Base-by-base conservation (phyloP, 768 basidiomycete genomes). In the Podaxis carcinomalis region DNA sequence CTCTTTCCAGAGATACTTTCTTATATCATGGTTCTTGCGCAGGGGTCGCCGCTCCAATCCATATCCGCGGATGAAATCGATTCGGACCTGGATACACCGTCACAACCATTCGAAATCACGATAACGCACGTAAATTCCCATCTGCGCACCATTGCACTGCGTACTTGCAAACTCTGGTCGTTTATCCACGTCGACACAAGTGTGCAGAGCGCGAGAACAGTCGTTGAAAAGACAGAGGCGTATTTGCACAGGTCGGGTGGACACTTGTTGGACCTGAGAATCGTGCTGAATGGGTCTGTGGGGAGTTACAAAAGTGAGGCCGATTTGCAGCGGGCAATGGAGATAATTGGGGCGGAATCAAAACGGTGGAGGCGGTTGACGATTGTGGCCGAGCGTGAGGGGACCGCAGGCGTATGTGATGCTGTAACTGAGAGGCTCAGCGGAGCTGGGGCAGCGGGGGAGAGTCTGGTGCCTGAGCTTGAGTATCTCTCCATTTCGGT, bases 121-220 rank as follows among this genome's bases (percentile, higher is more conserved):
- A 66, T 76, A 7, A 75, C 77, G 9, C 78, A 80, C 51, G 77
- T 80, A 39, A 74, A 70, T 65, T 68, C 67, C 4, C 64, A 69
- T 56, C 78, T 79, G 62, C 77, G 80, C 49, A 54, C 68, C 14
- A 68, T 79, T 2, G 79, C 80, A 2, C 51, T 80, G 36, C 62
- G 58, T 14, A 76, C 76, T 3, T 73, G 72, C 1, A 52, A 58
- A 1, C 73, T 83, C n/a, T 83, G 81, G 82, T 70, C 69, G 2
- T 64, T 62, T 14, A 74, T 83, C 56, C 62, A 66, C 16, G 65
- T 80, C 21, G 51, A 53, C 21, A 35, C 39, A 7, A 19, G 25
- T 11, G 19, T 19, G 1, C 51, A 53, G 13, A 50, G 66, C 23
- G 63, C 69, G 1, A 51, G 37, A 5, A 67, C 56, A 25, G 62